Conservation (phyloP, 352 stramenopile species). For the Phytophthora nicotianae region DNA sequence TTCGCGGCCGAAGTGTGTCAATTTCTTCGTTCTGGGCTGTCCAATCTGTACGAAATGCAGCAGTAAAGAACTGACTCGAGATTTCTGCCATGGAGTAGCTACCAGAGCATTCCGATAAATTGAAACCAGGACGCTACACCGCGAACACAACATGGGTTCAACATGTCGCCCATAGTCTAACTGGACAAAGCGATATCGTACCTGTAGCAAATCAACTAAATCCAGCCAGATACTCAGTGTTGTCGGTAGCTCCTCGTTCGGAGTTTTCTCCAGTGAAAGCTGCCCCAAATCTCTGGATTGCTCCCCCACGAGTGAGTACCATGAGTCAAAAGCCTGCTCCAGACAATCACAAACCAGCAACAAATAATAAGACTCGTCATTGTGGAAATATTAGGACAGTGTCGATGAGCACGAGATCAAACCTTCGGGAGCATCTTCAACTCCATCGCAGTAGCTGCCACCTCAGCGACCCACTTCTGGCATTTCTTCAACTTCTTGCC, state of each 20-base stretch:
- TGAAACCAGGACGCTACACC: conserved; percentile 54
- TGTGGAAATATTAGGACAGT: background rate
- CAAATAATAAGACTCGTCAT: conserved; percentile 7
- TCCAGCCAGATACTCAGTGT: conserved; percentile 74
- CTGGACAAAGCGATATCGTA: conserved; percentile 18
- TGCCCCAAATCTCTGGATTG: conserved; percentile 31
- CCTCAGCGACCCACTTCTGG: conserved; percentile 81
- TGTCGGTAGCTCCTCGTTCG: conserved; percentile 71
- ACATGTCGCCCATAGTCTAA: background rate
- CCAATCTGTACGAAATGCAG: conserved; percentile 40
- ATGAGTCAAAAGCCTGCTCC: conserved; percentile 73
- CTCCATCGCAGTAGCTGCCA: conserved; percentile 56
- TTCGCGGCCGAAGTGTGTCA: conserved; percentile 25
- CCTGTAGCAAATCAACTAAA: conserved; percentile 78
- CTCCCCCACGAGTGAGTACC: conserved; percentile 68
- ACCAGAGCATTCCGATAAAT: conserved; percentile 50
- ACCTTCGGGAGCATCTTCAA: conserved; percentile 60
- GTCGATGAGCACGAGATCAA: background rate
- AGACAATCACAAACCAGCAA: conserved; percentile 7
- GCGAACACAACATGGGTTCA: conserved; percentile 16
- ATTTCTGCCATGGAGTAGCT: conserved; percentile 43
- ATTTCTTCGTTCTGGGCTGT: conserved; percentile 19
- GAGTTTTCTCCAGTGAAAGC: conserved; percentile 47
- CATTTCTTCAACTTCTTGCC: conserved; percentile 76
- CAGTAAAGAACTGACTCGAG: conserved; percentile 55